Conservation (phyloP, 1,284 basidiomycete species). For the Boletus semigastroideus region DNA sequence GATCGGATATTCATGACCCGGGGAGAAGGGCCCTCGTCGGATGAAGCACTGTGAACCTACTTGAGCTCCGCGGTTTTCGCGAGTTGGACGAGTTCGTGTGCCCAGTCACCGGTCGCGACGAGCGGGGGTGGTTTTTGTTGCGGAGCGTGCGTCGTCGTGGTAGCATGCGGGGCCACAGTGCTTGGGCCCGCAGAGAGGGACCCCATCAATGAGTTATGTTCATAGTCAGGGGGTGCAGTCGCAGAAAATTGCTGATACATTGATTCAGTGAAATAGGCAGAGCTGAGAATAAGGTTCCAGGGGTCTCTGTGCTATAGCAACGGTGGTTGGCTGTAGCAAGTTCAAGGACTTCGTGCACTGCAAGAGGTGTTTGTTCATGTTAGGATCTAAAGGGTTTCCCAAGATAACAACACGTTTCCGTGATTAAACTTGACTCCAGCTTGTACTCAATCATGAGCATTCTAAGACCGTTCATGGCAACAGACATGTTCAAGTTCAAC, state of each 20-base stretch:
- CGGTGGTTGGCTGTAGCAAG: neutral
- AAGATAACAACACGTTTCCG: neutral
- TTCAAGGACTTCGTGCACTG: slow-evolving; percentile 31
- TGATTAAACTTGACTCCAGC: neutral
- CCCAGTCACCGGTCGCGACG: slow-evolving; percentile 78
- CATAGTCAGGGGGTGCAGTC: slow-evolving; percentile 36
- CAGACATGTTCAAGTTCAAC: slow-evolving; percentile 90
- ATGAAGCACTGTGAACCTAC: slow-evolving; percentile 37
- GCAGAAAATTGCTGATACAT: slow-evolving; percentile 41
- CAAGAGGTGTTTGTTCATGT: slow-evolving; percentile 27
- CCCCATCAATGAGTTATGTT: slow-evolving; percentile 32
- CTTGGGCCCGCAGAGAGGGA: slow-evolving; percentile 34
- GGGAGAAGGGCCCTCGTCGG: neutral
- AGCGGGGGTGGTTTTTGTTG: slow-evolving; percentile 44
- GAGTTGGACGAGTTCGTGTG: slow-evolving; percentile 75
- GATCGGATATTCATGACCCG: neutral
- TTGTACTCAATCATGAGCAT: slow-evolving; percentile 54
- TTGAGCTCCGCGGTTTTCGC: slow-evolving; percentile 82
- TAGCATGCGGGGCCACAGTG: slow-evolving; percentile 35
- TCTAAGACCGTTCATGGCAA: slow-evolving; percentile 79
- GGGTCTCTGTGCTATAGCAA: slow-evolving; percentile 22
- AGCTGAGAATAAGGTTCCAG: slow-evolving; percentile 26
- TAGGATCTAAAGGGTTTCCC: slow-evolving; percentile 27
- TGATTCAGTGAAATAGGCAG: slow-evolving; percentile 28
- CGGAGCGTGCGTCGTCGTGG: slow-evolving; percentile 22